Conservation (phyloP, 768 basidiomycete genomes). For the Boletus reticulatus region DNA sequence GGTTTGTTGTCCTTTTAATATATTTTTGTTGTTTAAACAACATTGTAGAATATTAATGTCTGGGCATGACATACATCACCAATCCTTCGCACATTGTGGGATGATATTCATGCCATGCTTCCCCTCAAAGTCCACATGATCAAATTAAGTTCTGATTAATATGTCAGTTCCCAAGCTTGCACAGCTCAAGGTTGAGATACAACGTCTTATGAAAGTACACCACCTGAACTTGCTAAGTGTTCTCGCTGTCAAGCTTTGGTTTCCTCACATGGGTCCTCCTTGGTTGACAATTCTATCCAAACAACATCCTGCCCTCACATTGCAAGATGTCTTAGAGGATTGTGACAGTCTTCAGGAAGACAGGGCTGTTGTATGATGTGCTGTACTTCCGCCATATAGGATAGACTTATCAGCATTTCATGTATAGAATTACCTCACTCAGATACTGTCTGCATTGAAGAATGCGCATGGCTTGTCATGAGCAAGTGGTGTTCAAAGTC, state of each 20-base stretch:
- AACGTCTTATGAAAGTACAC: conserved; percentile 53
- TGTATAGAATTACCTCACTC: conserved; percentile 67
- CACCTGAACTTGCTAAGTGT: conserved; percentile 67
- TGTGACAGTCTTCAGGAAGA: conserved; percentile 72
- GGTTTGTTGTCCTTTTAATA: conserved; percentile 39
- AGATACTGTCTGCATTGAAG: conserved; percentile 68
- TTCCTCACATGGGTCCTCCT: conserved; percentile 50
- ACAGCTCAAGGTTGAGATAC: conserved; percentile 64
- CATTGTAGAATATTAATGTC: conserved; percentile 48
- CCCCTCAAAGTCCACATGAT: conserved; percentile 69
- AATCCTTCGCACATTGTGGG: conserved; percentile 77
- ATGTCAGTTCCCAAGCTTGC: conserved; percentile 63
- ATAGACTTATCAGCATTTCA: neutral
- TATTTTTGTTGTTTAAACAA: neutral
- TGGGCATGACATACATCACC: conserved; percentile 69
- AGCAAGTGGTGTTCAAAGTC: conserved; percentile 73
- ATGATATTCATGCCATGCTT: conserved; percentile 53
- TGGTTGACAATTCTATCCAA: conserved; percentile 70
- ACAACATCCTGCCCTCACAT: conserved; percentile 59
- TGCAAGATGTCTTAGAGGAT: conserved; percentile 76
- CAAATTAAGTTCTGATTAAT: conserved; percentile 67
- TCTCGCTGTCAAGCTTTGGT: conserved; percentile 62
- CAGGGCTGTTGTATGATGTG: conserved; percentile 56
- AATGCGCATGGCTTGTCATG: conserved; percentile 54
- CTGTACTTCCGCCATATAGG: neutral